Conservation (phyloP, 2,329 filamentous ascomycete species). For the Blastomyces gilchristii region DNA sequence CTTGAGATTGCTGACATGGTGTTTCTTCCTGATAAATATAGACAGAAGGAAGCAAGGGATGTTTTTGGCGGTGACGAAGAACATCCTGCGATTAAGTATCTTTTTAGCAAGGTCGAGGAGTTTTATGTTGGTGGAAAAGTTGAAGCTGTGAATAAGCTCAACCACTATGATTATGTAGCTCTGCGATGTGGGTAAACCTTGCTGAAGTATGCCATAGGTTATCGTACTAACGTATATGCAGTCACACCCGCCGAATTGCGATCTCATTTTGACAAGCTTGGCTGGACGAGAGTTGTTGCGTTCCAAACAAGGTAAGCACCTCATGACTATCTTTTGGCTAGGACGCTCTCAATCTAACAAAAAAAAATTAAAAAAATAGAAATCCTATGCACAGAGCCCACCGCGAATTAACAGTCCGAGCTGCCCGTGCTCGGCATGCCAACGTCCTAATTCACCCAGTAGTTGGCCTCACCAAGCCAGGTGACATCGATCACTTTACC, state of each 20-base stretch:
- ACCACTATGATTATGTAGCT: constrained; percentile 98
- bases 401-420: constrained; percentile 92
- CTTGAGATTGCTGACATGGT: constrained; percentile 1
- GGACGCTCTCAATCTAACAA: not conserved
- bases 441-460: constrained; percentile 99
- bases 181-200: constrained; percentile 61
- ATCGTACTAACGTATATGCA: constrained; percentile 25
- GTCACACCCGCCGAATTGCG: constrained; percentile 91
- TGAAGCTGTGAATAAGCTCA: constrained; percentile 85
- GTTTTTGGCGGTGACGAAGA: constrained; percentile 89
- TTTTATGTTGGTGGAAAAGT: constrained; percentile 95
- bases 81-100: constrained; percentile 86
- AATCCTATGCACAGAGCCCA: constrained; percentile 99
- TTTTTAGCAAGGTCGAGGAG: constrained; percentile 69
- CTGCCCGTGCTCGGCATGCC: constrained; percentile 87
- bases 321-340: not conserved
- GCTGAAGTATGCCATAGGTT: not conserved
- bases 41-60: constrained; percentile 77
- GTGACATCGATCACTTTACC: constrained; percentile 99
- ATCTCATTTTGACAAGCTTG: constrained; percentile 97
- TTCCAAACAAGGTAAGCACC: constrained; percentile 67
- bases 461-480: constrained; percentile 95
- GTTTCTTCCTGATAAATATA: constrained; percentile 29
- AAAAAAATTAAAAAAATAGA: constrained; percentile 30
- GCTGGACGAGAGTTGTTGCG: constrained; percentile 93